phyloP scores from a whole-genome alignment of 352 stramenopile species.

The Aphanomyces astaci region DNA sequence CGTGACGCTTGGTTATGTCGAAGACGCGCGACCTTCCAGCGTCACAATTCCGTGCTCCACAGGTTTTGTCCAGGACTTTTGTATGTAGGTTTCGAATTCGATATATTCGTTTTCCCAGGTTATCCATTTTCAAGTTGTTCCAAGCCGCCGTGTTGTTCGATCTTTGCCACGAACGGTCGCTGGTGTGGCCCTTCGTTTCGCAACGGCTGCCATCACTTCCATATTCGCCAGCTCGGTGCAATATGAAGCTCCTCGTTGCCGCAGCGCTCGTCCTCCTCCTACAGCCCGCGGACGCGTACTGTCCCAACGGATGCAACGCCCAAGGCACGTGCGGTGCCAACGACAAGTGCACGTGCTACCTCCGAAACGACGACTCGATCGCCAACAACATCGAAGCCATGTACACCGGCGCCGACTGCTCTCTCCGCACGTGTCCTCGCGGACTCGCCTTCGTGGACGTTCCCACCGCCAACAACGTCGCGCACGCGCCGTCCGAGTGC shows the following conservation, averaged over 20 bases:
- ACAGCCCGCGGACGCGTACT: constrained; percentile 36
- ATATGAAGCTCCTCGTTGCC: constrained; percentile 16
- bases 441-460: constrained; percentile 56
- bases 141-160: neutral
- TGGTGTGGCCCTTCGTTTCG: constrained; percentile 2
- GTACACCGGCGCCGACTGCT: constrained; percentile 72
- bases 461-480: constrained; percentile 54
- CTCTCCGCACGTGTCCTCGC: constrained; percentile 63
- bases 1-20: too few relatives aligned
- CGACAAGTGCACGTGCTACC: constrained; percentile 90
- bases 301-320: constrained; percentile 76
- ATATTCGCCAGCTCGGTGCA: neutral
- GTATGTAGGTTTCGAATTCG: neutral
- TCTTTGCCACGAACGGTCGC: neutral
- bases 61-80: neutral
- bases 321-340: constrained; percentile 81
- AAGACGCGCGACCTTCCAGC: neutral
- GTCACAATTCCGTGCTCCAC: neutral
- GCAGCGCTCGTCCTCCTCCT: neutral
- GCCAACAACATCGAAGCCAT: constrained; percentile 33
- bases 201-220: constrained; percentile 2
- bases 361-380: constrained; percentile 40
- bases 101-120: neutral
- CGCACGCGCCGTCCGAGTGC: constrained; percentile 84
- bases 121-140: neutral